Percentiles rank a stretch among this genome's conserved stretches.
Evolutionary conservation across 129 eudicot genomes (phyloP).

Genomic region (Chrysanthemum lavandulifolium): DNA sequence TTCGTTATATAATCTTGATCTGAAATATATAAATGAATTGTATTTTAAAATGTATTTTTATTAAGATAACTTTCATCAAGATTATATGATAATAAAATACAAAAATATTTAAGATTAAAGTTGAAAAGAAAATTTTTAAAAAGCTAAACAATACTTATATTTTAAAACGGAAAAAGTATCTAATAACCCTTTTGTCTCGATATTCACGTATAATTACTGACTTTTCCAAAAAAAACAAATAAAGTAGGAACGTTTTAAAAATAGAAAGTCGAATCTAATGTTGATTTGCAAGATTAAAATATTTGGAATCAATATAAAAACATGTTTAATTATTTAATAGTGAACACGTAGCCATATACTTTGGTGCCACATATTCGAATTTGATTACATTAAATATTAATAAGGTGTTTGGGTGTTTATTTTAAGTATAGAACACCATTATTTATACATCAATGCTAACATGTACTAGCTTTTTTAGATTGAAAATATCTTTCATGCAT

Average conservation of each 20-base stretch:
- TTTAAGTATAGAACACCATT: not conserved
- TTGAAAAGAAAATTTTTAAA: too few relatives aligned
- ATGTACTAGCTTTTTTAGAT: too few relatives aligned
- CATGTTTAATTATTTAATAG: not conserved
- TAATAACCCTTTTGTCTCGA: not conserved
- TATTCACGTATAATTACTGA: constrained; percentile 6
- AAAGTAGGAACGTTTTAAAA: not conserved
- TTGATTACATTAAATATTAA: constrained; percentile 17
- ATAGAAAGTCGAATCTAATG: constrained; percentile 18
- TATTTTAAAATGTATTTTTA: too few relatives aligned
- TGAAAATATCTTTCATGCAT: too few relatives aligned
- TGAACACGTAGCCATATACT: constrained; percentile 26
- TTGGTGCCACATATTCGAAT: constrained; percentile 23
- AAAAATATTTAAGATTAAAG: too few relatives aligned
- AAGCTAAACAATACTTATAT: too few relatives aligned
- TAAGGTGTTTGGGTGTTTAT: not conserved
- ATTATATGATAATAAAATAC: too few relatives aligned
- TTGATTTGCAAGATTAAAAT: not conserved
- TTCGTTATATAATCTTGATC: too few relatives aligned
- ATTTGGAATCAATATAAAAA: not conserved
- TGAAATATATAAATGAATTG: too few relatives aligned
- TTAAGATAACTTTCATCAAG: too few relatives aligned
- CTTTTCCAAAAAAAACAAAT: not conserved
- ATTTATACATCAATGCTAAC: not conserved
- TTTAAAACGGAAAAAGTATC: too few relatives aligned